Evolutionary conservation across 805 yeast genomes (phyloP).

Genomic region (Phaffomyces antillensis): DNA sequence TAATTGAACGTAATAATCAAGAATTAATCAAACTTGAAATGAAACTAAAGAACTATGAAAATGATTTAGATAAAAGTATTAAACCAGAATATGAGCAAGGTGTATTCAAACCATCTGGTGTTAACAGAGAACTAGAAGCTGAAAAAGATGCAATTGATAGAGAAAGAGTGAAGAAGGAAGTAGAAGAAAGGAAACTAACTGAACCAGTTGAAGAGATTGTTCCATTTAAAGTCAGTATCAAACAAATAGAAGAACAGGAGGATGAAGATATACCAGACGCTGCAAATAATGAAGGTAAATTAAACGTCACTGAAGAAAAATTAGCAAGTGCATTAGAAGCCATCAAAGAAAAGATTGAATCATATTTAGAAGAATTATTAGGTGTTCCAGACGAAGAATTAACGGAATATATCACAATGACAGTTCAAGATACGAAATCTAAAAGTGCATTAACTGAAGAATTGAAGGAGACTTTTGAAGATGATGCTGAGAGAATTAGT

Average conservation of each 20-base stretch:
- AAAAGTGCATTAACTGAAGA: constrained; percentile 33
- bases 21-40: constrained; percentile 20
- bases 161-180: constrained; percentile 23
- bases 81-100: constrained; percentile 12
- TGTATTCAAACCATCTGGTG: constrained; percentile 14
- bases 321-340: constrained; percentile 14
- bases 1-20: constrained; percentile 12
- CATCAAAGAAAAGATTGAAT: constrained; percentile 32
- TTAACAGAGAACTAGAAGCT: constrained; percentile 32
- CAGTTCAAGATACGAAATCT: constrained; percentile 29
- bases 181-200: constrained; percentile 15
- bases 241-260: not conserved
- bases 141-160: constrained; percentile 34
- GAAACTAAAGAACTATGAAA: constrained; percentile 29
- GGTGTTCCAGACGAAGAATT: constrained; percentile 49
- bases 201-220: not conserved
- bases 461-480: constrained; percentile 43
- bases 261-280: constrained; percentile 5
- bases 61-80: constrained; percentile 27
- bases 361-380: constrained; percentile 41
- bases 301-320: constrained; percentile 3
- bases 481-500: constrained; percentile 36
- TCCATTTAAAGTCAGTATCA: constrained; percentile 2
- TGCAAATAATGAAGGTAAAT: not conserved
- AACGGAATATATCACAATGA: constrained; percentile 34